Base-by-base conservation (phyloP, 1,284 basidiomycete genomes). In the Ceratobasidium theobromae region DNA sequence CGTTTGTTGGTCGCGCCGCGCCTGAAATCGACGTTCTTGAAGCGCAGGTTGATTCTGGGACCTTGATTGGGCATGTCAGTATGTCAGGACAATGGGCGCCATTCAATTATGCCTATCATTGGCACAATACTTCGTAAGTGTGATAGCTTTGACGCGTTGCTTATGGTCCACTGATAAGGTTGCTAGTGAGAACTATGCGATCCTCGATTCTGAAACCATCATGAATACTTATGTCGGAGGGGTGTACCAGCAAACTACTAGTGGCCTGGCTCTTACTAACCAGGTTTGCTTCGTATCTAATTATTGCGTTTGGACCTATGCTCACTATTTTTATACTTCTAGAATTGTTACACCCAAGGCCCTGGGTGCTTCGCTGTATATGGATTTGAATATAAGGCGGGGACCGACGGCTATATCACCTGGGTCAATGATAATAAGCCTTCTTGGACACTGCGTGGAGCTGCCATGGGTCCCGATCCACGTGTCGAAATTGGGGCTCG, bases 391-490 rank as follows among this genome's bases (percentile, higher is more conserved):
- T 87, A 89, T 70, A 77, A 80, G 64, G 81, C 85, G 25, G 82
- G 82, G 72, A 60, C 71, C 6, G 75, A 74, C 45, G 75, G 91
- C 80, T 93, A 93, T 74, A 89, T 95, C 71, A 82, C 84, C 27
- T 95, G 93, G 93, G 82, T 91, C 33, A 76, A 85, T 30, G 79
- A 86, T 68, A 81, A 78, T 68, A 77, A 84, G 71, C 77, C 82
- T 60, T 84, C 86, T 32, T 98, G 92, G 93, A 90, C 86, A 2
- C 72, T 98, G 58, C 83, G 84, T 41, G 81, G 83, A 11, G 75
- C 78, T 40, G 94, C 89, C 2, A 82, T 95, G 77, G 84, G 78
- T 5, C 82, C 89, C 2, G 88, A 94, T 73, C 53, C 77, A 0
- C 68, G 72, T 0, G 86, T 86, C 14, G 79, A 91, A 69, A 91